phyloP scores from a whole-genome alignment of 331 rosid species.

The Arachis monticola region DNA sequence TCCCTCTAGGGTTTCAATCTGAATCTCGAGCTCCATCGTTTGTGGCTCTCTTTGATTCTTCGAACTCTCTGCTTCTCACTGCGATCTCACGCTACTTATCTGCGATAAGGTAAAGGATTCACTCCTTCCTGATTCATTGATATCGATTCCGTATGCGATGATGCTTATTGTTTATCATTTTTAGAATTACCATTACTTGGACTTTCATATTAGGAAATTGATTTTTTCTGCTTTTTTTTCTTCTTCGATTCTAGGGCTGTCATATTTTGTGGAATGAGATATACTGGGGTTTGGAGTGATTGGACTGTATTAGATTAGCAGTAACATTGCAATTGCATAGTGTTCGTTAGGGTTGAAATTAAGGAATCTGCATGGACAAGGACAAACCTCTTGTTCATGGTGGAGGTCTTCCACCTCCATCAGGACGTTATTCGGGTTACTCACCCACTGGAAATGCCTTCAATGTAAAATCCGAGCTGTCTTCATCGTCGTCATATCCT shows the following conservation, averaged over 20 bases:
- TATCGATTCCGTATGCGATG: neutral
- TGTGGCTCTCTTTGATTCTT: neutral
- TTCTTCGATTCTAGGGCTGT: conserved; percentile 13
- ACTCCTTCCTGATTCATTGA: conserved; percentile 5
- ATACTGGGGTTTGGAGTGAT: conserved; percentile 41
- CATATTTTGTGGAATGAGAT: conserved; percentile 9
- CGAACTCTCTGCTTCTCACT: neutral
- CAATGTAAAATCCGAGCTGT: conserved; percentile 72
- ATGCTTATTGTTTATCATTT: neutral
- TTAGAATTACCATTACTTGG: neutral
- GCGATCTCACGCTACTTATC: conserved; percentile 14
- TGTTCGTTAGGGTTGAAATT: conserved; percentile 20
- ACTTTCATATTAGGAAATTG: conserved; percentile 13
- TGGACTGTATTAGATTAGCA: conserved; percentile 37
- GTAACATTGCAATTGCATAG: conserved; percentile 27
- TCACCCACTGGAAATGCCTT: conserved; percentile 55
- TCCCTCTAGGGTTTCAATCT: neutral
- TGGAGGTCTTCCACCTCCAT: conserved; percentile 74
- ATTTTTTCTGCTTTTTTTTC: neutral
- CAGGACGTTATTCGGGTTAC: conserved; percentile 66
- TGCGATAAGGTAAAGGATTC: conserved; percentile 3
- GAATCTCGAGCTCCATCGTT: neutral
- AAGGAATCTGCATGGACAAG: conserved; percentile 63
- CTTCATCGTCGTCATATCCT: conserved; percentile 52
- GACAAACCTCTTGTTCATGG: conserved; percentile 67